Conservation (phyloP, 2,329 filamentous ascomycete genomes). For the Lecanosticta acicola region DNA sequence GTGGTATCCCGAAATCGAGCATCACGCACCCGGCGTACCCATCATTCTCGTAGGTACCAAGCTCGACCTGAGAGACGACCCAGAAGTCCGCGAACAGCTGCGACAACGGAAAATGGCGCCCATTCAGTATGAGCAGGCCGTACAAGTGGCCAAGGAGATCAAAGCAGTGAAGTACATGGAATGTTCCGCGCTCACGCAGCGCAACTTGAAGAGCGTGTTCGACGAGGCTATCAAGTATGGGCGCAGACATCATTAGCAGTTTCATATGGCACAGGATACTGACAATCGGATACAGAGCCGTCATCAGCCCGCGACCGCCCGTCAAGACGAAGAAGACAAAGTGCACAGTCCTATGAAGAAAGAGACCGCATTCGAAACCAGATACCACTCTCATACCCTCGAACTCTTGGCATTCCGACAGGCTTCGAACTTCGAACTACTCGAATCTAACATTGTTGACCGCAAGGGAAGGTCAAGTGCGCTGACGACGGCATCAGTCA, state of each 20-base stretch:
- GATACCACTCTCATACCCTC: background rate
- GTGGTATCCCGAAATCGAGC: slow-evolving; percentile 98
- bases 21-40: slow-evolving; percentile 89
- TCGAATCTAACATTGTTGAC: slow-evolving; percentile 5
- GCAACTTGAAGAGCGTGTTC: slow-evolving; percentile 97
- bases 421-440: background rate
- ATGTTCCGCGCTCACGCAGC: slow-evolving; percentile 92
- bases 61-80: slow-evolving; percentile 88
- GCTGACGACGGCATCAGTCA: slow-evolving; percentile 2
- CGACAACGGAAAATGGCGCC: slow-evolving; percentile 92
- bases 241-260: background rate
- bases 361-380: background rate
- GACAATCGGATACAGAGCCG: slow-evolving; percentile 49
- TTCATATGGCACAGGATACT: background rate
- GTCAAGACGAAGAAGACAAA: slow-evolving; percentile 58
- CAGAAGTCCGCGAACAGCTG: slow-evolving; percentile 71
- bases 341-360: slow-evolving; percentile 60
- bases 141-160: slow-evolving; percentile 87
- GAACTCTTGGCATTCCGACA: slow-evolving; percentile 9
- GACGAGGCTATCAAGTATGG: slow-evolving; percentile 94
- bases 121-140: slow-evolving; percentile 89
- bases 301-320: slow-evolving; percentile 62
- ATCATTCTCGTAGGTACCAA: slow-evolving; percentile 98
- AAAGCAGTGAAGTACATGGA: slow-evolving; percentile 95
- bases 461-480: slow-evolving; percentile 1